Evolutionary conservation across 2,329 filamentous ascomycete genomes (phyloP).

Genomic region (Leptodontidium sp.): DNA sequence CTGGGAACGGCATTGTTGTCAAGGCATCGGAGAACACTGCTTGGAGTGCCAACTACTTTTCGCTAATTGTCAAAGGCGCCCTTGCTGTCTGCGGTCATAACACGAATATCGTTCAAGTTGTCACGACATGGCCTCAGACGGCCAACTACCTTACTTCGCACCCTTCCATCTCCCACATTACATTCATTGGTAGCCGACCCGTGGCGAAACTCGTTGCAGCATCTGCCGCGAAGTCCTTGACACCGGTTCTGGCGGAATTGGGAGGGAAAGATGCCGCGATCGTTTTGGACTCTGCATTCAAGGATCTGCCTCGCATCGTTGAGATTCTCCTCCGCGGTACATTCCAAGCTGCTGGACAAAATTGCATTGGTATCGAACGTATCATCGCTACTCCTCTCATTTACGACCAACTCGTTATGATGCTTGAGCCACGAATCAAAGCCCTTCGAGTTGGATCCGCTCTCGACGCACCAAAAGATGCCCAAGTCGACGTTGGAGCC

Average conservation of each 20-base stretch:
- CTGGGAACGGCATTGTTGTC: conserved; percentile 90
- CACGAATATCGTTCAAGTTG: conserved; percentile 80
- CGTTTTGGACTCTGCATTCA: conserved; percentile 75
- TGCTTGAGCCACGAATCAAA: conserved; percentile 77
- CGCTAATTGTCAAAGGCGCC: conserved; percentile 78
- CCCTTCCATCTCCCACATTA: conserved; percentile 84
- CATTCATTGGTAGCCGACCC: conserved; percentile 90
- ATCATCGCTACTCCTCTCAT: conserved; percentile 81
- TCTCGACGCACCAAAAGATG: conserved; percentile 56
- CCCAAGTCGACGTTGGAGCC: conserved; percentile 81
- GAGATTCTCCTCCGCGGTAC: conserved; percentile 90
- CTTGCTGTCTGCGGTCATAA: conserved; percentile 84
- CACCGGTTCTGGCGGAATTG: conserved; percentile 87
- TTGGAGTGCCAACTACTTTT: conserved; percentile 88
- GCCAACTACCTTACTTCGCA: conserved; percentile 87
- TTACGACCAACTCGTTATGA: conserved; percentile 75
- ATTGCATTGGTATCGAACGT: conserved; percentile 96
- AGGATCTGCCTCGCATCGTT: conserved; percentile 74
- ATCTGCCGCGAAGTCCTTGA: conserved; percentile 86
- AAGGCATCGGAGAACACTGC: conserved; percentile 96
- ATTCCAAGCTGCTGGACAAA: conserved; percentile 95
- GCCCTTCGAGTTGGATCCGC: conserved; percentile 79
- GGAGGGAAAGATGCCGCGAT: conserved; percentile 96
- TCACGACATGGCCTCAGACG: conserved; percentile 87
- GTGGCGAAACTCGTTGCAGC: conserved; percentile 89